Conservation (phyloP, 495 filamentous ascomycete genomes). For the Podospora pseudopauciseta region DNA sequence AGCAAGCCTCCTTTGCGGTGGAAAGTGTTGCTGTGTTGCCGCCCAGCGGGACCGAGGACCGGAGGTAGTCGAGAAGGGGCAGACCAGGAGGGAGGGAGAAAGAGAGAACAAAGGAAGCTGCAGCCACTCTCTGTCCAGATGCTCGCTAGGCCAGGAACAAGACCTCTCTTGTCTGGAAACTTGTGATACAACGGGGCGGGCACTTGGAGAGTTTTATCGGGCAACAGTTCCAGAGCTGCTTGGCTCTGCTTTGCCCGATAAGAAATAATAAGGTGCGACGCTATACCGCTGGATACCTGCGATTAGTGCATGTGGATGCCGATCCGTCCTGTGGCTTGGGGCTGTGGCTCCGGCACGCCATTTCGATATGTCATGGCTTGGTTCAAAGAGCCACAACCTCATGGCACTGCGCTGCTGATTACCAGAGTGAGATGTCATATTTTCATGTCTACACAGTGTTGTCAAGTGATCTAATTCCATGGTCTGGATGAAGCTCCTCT, state of each 20-base stretch:
- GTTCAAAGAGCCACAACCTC: neutral
- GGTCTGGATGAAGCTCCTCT: neutral
- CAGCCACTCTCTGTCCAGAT: neutral
- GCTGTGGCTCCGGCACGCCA: neutral
- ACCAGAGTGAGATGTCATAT: neutral
- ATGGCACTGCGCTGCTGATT: neutral
- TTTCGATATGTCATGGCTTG: neutral
- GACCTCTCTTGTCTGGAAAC: neutral
- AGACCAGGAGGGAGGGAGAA: neutral
- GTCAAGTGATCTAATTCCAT: neutral
- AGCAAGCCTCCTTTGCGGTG: neutral
- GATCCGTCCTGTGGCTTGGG: conserved; percentile 2
- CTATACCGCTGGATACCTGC: conserved; percentile 5
- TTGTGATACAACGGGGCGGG: neutral
- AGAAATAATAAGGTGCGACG: conserved; percentile 4
- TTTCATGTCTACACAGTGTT: neutral
- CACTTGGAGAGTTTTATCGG: conserved; percentile 1
- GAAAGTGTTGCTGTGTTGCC: neutral
- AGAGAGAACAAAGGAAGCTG: neutral
- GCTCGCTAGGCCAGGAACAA: no score
- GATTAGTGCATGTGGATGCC: neutral
- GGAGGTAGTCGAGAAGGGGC: neutral
- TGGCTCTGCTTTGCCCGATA: conserved; percentile 4
- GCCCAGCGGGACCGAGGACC: conserved; percentile 5
- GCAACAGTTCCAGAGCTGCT: conserved; percentile 2